Percentiles rank a stretch among this genome's conserved stretches.
phyloP scores from a whole-genome alignment of 2,329 filamentous ascomycete genomes.

The Apiospora malaysiana region DNA sequence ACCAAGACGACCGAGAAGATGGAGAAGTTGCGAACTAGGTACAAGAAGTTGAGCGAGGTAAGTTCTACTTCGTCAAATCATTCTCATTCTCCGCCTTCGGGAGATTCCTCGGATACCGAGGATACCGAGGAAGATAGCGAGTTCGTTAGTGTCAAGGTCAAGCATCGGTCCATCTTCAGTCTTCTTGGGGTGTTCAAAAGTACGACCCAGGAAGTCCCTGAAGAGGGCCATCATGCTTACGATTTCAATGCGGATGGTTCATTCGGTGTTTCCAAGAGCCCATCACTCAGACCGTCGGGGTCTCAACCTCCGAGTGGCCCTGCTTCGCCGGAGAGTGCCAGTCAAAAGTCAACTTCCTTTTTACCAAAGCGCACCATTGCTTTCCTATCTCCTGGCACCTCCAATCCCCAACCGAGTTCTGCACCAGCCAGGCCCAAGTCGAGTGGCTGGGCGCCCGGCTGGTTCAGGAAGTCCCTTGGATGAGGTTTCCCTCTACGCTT shows the following conservation, averaged over 20 bases:
- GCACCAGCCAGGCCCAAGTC: conserved; percentile 22
- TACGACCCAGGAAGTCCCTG: conserved; percentile 3
- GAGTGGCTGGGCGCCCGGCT: conserved; percentile 27
- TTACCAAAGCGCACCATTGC: not conserved
- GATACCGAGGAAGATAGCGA: conserved; percentile 26
- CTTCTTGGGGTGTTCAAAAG: not conserved
- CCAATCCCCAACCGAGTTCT: not conserved
- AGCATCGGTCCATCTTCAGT: conserved; percentile 34
- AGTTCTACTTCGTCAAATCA: conserved; percentile 41
- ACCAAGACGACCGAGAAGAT: conserved; percentile 56
- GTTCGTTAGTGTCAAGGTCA: conserved; percentile 31
- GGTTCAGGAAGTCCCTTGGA: conserved; percentile 18
- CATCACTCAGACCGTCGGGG: conserved; percentile 7
- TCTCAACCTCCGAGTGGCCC: not conserved
- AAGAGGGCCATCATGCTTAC: conserved; percentile 31
- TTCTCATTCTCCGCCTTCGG: conserved; percentile 3
- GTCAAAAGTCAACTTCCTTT: not conserved
- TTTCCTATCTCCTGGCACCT: not conserved
- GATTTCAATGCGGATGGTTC: conserved; percentile 27
- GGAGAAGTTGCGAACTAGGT: conserved; percentile 61
- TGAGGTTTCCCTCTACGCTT: conserved; percentile 8
- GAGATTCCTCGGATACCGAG: conserved; percentile 21
- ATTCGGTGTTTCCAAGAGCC: conserved; percentile 26
- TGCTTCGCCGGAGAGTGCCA: not conserved
- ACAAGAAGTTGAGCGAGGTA: conserved; percentile 65